Conservation (phyloP, 306 rosid genomes). For the Crotalaria pallida region DNA sequence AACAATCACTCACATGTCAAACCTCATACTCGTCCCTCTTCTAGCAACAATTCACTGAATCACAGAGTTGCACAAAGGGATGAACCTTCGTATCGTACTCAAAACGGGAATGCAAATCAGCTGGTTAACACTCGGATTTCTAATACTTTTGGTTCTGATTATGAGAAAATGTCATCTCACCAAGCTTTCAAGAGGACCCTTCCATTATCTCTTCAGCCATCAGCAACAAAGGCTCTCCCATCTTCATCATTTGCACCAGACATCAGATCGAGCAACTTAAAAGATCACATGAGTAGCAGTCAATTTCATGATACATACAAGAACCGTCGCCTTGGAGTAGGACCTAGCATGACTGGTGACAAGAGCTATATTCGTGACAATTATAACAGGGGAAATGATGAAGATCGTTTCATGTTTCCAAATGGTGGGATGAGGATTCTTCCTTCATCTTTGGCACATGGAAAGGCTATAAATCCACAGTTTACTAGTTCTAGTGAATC, state of each 20-base stretch:
- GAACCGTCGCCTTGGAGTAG: conserved; percentile 36
- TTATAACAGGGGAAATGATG: conserved; percentile 45
- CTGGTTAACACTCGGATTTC: conserved; percentile 39
- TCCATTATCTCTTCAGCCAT: conserved; percentile 41
- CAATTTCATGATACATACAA: conserved; percentile 37
- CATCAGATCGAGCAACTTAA: conserved; percentile 30
- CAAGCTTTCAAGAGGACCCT: conserved; percentile 68
- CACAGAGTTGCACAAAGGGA: conserved; percentile 19
- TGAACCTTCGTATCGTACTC: conserved; percentile 26
- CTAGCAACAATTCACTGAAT: conserved; percentile 40
- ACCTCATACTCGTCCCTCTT: conserved; percentile 24
- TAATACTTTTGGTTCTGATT: conserved; percentile 33
- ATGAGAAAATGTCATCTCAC: conserved; percentile 56
- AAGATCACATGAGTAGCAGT: conserved; percentile 39
- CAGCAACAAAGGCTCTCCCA: conserved; percentile 45
- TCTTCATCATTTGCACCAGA: conserved; percentile 35
- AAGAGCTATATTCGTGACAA: conserved; percentile 42
- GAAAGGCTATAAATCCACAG: conserved; percentile 44
- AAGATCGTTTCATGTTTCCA: conserved; percentile 42
- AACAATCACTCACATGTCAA: conserved; percentile 32
- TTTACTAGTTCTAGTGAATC: conserved; percentile 57
- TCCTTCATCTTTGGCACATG: conserved; percentile 56
- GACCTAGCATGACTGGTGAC: conserved; percentile 42
- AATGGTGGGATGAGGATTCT: conserved; percentile 53
- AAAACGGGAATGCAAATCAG: conserved; percentile 43